A percentile compares a stretch with the other conserved stretches of the same genome.
phyloP scores from a whole-genome alignment of 805 yeast genomes.

The Ogataea chonburiensis region DNA sequence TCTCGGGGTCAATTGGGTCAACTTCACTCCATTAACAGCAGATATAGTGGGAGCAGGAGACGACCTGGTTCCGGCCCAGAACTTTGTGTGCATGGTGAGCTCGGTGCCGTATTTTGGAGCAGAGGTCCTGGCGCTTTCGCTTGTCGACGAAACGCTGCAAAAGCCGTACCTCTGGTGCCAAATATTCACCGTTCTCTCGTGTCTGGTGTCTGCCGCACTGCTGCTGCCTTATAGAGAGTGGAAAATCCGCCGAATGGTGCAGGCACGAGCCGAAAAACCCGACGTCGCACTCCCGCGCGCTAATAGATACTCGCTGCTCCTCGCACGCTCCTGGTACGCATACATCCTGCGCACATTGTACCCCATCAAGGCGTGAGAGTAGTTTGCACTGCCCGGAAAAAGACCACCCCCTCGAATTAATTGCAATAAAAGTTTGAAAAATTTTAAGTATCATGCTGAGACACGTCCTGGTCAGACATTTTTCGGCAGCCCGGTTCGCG shows the following conservation, averaged over 20 bases:
- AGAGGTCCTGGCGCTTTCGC: constrained; percentile 33
- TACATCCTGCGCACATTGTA: constrained; percentile 27
- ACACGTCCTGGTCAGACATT: constrained; percentile 17
- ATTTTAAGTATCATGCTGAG: constrained; percentile 4
- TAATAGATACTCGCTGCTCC: constrained; percentile 18
- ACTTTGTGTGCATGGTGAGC: constrained; percentile 27
- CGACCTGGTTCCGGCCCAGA: constrained; percentile 31
- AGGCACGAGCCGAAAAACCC: constrained; percentile 17
- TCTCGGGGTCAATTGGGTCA: constrained; percentile 46
- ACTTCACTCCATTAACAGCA: constrained; percentile 36
- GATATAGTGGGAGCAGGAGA: constrained; percentile 34
- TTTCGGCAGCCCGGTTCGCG: constrained; percentile 18
- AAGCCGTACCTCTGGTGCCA: constrained; percentile 60
- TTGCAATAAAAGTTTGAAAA: constrained; percentile 2
- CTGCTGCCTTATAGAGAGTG: constrained; percentile 54
- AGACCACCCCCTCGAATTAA: background rate
- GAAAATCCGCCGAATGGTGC: constrained; percentile 45
- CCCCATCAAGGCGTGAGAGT: constrained; percentile 32
- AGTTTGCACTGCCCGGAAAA: too few species aligned
- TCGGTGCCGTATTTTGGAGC: constrained; percentile 34
- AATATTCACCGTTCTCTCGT: constrained; percentile 51
- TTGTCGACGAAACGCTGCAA: constrained; percentile 25
- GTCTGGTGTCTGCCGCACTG: constrained; percentile 42
- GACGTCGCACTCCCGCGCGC: constrained; percentile 12
- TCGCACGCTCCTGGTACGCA: constrained; percentile 5